A percentile compares a stretch with the other conserved stretches of the same genome.
phyloP scores from a whole-genome alignment of 768 basidiomycete species.

The Lyophyllum decastes region DNA sequence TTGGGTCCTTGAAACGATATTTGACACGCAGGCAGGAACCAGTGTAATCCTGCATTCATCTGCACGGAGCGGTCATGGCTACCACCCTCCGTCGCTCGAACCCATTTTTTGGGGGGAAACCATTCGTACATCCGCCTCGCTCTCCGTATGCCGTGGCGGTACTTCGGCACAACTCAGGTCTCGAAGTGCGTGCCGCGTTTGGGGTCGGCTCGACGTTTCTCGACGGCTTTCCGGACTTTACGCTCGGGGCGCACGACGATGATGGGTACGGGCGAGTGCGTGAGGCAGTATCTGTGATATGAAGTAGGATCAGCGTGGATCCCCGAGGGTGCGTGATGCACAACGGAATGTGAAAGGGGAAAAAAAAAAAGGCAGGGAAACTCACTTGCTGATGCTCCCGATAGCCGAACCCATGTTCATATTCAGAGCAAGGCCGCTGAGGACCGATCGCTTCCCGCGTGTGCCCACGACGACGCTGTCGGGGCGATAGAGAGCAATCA shows the following conservation, averaged over 20 bases:
- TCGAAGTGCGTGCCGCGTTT: conserved; percentile 86
- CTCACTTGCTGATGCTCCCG: conserved; percentile 53
- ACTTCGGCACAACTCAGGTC: too few species aligned
- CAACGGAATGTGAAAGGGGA: too few species aligned
- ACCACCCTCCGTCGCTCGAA: too few species aligned
- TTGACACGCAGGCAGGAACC: too few species aligned
- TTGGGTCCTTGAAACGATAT: too few species aligned
- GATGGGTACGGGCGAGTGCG: conserved; percentile 92
- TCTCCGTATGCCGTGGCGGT: too few species aligned
- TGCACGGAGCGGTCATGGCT: too few species aligned
- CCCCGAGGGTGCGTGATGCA: too few species aligned
- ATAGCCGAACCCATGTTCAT: conserved; percentile 38
- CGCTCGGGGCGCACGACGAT: conserved; percentile 93
- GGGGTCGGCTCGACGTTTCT: conserved; percentile 86
- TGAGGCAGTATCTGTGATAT: conserved; percentile 68
- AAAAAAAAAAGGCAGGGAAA: not conserved
- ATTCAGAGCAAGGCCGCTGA: conserved; percentile 35
- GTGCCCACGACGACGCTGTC: conserved; percentile 94
- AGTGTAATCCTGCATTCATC: too few species aligned
- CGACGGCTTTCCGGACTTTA: conserved; percentile 81
- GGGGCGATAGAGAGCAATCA: conserved; percentile 89
- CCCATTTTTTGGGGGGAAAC: too few species aligned
- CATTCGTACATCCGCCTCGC: too few species aligned
- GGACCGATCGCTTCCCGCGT: conserved; percentile 58
- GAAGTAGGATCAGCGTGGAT: not conserved